phyloP scores from a whole-genome alignment of 2,329 filamentous ascomycete species.

The Ceratocystis smalleyi region DNA sequence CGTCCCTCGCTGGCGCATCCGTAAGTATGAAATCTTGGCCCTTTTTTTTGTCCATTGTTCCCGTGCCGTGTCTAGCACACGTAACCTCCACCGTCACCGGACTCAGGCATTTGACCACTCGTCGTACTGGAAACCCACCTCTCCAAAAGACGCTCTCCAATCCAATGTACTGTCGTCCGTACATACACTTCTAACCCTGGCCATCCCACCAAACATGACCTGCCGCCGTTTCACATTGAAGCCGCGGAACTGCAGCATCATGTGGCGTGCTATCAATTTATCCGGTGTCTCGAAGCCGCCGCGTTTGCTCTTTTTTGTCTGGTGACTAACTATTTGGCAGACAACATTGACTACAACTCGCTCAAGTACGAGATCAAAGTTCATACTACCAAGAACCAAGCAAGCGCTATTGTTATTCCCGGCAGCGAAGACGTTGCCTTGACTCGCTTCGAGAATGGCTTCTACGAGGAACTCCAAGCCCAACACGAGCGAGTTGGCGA shows the following conservation, averaged over 20 bases:
- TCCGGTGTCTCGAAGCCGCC: neutral
- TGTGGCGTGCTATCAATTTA: neutral
- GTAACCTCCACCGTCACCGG: neutral
- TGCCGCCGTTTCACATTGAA: neutral
- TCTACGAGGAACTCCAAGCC: slow-evolving; percentile 53
- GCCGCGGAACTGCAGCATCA: neutral
- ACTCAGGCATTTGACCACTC: neutral
- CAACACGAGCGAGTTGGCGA: slow-evolving; percentile 66
- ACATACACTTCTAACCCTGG: neutral
- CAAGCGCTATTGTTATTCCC: slow-evolving; percentile 56
- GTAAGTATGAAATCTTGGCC: slow-evolving; percentile 10
- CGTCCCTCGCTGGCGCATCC: slow-evolving; percentile 16
- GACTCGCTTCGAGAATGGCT: slow-evolving; percentile 51
- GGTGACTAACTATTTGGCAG: slow-evolving; percentile 27
- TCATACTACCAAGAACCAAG: slow-evolving; percentile 57
- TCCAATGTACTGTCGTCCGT: neutral
- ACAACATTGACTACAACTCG: slow-evolving; percentile 81
- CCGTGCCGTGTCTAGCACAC: neutral
- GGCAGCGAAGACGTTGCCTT: slow-evolving; percentile 47
- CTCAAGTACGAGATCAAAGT: slow-evolving; percentile 73
- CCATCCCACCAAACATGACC: neutral
- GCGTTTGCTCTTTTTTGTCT: neutral
- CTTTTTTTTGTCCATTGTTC: neutral
- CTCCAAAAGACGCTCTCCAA: neutral
- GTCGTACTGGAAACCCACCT: neutral